phyloP scores from a whole-genome alignment of 768 basidiomycete species.

The Suillus clintonianus region DNA sequence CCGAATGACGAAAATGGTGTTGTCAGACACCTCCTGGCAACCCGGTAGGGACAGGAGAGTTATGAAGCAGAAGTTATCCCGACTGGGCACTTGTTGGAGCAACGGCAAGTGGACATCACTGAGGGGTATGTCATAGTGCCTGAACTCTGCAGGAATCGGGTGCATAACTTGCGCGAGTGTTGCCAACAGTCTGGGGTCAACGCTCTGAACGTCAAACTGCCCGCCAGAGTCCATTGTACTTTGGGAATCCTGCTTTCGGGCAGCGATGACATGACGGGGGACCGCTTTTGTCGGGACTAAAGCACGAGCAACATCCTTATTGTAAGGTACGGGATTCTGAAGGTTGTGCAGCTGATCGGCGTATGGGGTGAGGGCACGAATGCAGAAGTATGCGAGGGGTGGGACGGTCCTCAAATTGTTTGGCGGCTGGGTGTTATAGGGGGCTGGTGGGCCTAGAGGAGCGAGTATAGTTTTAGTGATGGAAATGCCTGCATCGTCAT shows the following conservation, averaged over 20 bases:
- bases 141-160: slow-evolving; percentile 45
- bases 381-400: slow-evolving; percentile 54
- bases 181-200: slow-evolving; percentile 66
- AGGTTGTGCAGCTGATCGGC: slow-evolving; percentile 47
- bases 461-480: slow-evolving; percentile 18
- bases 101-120: slow-evolving; percentile 53
- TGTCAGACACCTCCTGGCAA: slow-evolving; percentile 60
- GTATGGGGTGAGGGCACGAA: slow-evolving; percentile 42
- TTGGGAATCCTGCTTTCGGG: background rate
- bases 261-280: background rate
- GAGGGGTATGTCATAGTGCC: slow-evolving; percentile 48
- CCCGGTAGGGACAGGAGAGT: slow-evolving; percentile 62
- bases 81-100: slow-evolving; percentile 57
- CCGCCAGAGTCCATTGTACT: background rate
- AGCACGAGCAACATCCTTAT: slow-evolving; percentile 39
- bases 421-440: background rate
- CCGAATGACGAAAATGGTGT: slow-evolving; percentile 50
- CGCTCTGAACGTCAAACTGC: slow-evolving; percentile 18
- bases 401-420: slow-evolving; percentile 35
- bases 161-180: slow-evolving; percentile 59
- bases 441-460: background rate
- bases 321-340: slow-evolving; percentile 40
- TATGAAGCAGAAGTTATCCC: slow-evolving; percentile 60
- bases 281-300: slow-evolving; percentile 37
- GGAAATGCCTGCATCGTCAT: slow-evolving; percentile 19